Evolutionary conservation across 1,284 basidiomycete genomes (phyloP), one percentile per base, ranked within the genome.

Genomic region (Papiliotrema fonsecae): DNA sequence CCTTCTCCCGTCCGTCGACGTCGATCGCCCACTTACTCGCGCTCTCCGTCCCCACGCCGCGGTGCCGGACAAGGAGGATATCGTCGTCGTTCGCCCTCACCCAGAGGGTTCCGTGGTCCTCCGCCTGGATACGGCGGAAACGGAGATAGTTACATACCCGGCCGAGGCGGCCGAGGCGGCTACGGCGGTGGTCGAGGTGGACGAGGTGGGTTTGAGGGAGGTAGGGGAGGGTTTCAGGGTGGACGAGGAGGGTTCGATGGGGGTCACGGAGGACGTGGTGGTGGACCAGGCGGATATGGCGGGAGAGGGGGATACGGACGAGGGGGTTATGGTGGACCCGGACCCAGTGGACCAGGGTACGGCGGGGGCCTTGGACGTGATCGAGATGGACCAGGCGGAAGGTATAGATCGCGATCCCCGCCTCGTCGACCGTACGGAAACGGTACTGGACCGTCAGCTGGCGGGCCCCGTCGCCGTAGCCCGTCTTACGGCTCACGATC

Each of bases 11-110:
- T 39, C 10, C 51, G 57, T 16, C 51, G 62, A 31, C 47, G 60
- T 5, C 55, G 62, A 1, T 64, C 60, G 16, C 56, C 54, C 16
- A 58, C 63, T 5, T 56, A 54, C 32, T 62, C 58, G 10, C 55
- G 54, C 21, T 58, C 57, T 6, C 54, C 47, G 10, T 52, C 45
- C n/a, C 46, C 50, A n/a, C 40, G 50, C 5, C 24, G 50, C 14
- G 46, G 50, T 21, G 19, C 30, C 5, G 14, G 10, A 30, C 27
- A 18, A 7, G 6, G 30, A 6, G 35, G 36, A 24, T 44, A 19
- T 24, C 21, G 46, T 16, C 41, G 44, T 13, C 36, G 46, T 3
- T 42, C 53, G 27, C 56, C 56, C 14, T 35, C 42, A 25, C 50
- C 42, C 19, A 41, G 51, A 6, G 51, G 51, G 26, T 21, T 10